Conservation (phyloP, 2,329 filamentous ascomycete genomes). For the Orbilia blumenaviensis region DNA sequence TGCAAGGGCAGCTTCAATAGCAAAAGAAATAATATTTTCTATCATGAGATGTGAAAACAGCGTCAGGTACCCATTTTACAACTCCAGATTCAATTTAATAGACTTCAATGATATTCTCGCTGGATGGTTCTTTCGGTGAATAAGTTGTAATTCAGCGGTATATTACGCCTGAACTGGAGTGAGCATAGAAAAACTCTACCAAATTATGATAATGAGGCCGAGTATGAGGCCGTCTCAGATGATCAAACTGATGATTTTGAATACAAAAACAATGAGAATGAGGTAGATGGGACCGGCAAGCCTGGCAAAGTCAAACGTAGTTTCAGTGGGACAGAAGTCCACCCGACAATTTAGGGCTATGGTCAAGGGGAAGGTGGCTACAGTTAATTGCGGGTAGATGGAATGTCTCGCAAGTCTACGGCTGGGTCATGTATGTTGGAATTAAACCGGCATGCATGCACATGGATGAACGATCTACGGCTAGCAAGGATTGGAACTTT, state of each 20-base stretch:
- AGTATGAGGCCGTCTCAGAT: no score
- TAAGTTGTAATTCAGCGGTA: neutral
- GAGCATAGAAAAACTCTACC: neutral
- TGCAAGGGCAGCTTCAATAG: constrained; percentile 71
- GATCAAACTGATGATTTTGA: neutral
- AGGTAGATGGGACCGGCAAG: no score
- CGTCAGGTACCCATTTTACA: constrained; percentile 61
- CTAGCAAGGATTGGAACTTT: neutral
- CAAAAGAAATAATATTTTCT: constrained; percentile 69
- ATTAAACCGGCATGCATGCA: neutral
- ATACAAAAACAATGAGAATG: neutral
- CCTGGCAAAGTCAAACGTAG: neutral
- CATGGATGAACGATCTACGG: neutral
- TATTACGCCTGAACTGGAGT: neutral
- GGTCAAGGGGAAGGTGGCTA: neutral
- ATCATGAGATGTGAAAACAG: constrained; percentile 71
- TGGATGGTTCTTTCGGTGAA: constrained; percentile 70
- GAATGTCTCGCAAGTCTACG: no score
- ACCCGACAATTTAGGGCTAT: neutral
- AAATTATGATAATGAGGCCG: no score
- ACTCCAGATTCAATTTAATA: no score
- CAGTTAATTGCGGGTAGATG: no score
- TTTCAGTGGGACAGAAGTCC: neutral
- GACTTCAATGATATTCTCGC: no score
- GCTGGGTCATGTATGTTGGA: no score